phyloP scores from a whole-genome alignment of 129 eudicot species.

The Lactuca saligna region DNA sequence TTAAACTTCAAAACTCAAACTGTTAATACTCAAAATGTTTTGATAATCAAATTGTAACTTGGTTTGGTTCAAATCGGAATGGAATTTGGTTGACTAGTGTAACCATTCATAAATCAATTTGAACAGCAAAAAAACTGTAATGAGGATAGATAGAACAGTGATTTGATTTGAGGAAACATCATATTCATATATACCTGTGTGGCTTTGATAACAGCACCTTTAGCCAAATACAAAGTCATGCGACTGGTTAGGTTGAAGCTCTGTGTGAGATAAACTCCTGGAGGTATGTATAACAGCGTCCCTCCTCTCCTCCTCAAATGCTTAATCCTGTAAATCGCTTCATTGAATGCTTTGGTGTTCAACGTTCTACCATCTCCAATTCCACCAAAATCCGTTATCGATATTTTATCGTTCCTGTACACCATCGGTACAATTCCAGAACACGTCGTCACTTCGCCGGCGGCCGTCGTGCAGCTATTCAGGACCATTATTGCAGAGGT shows the following conservation, averaged over 20 bases:
- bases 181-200: conserved; percentile 42
- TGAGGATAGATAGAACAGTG: background rate
- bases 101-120: too few relatives aligned
- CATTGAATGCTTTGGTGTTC: conserved; percentile 63
- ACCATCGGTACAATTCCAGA: conserved; percentile 72
- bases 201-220: conserved; percentile 64
- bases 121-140: background rate
- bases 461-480: conserved; percentile 18
- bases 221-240: conserved; percentile 65
- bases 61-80: too few relatives aligned
- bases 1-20: too few relatives aligned
- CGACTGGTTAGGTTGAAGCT: conserved; percentile 64
- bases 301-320: conserved; percentile 65
- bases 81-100: too few relatives aligned
- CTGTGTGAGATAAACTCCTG: conserved; percentile 64
- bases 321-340: conserved; percentile 59
- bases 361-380: conserved; percentile 70
- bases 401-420: conserved; percentile 61
- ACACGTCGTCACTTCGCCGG: conserved; percentile 56
- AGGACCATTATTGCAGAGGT: conserved; percentile 13
- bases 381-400: conserved; percentile 72
- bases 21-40: too few relatives aligned
- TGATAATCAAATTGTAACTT: too few relatives aligned
- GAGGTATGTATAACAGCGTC: conserved; percentile 58
- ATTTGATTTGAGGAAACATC: too few relatives aligned